These are phyloP conservation scores for Lasiodiplodia sp. DNA, from an alignment of 2,329 filamentous ascomycete genomes.

Conservation along the genomic window DNA sequence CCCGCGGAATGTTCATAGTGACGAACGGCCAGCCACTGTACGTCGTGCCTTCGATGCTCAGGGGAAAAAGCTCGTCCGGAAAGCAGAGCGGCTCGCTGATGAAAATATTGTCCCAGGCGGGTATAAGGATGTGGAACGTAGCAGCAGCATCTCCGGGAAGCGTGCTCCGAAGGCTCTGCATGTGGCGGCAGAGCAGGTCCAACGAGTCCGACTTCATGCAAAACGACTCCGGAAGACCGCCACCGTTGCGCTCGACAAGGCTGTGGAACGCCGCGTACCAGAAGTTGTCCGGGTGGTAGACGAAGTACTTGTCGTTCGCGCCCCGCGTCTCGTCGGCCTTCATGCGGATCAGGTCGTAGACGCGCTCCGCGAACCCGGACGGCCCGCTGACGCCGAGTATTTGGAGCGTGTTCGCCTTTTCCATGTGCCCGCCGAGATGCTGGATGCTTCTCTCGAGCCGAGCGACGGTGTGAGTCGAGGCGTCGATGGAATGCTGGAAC, in stretches of 20 bases:
- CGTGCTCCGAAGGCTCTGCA: background rate
- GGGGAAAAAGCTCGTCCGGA: background rate
- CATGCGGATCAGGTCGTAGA: background rate
- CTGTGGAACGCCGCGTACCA: slow-evolving; percentile 53
- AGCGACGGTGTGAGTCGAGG: background rate
- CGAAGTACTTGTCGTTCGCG: slow-evolving; percentile 46
- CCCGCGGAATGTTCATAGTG: background rate
- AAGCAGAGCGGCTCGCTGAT: background rate
- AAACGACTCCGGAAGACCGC: slow-evolving; percentile 42
- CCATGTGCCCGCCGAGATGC: background rate
- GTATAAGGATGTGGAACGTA: background rate
- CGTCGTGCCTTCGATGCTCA: background rate
- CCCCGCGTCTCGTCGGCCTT: background rate
- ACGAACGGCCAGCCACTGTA: background rate
- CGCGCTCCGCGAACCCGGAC: background rate
- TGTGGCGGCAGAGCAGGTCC: background rate
- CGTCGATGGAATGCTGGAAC: background rate
- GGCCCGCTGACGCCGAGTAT: background rate
- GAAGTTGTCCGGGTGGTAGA: slow-evolving; percentile 53
- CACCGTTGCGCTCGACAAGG: slow-evolving; percentile 44
- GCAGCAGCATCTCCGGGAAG: background rate
- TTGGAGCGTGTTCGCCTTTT: background rate
- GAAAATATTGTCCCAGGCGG: background rate
- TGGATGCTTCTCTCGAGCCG: background rate
- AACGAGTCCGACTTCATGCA: slow-evolving; percentile 53